phyloP scores from a whole-genome alignment of 768 basidiomycete genomes.

The Amanita fuliginea region DNA sequence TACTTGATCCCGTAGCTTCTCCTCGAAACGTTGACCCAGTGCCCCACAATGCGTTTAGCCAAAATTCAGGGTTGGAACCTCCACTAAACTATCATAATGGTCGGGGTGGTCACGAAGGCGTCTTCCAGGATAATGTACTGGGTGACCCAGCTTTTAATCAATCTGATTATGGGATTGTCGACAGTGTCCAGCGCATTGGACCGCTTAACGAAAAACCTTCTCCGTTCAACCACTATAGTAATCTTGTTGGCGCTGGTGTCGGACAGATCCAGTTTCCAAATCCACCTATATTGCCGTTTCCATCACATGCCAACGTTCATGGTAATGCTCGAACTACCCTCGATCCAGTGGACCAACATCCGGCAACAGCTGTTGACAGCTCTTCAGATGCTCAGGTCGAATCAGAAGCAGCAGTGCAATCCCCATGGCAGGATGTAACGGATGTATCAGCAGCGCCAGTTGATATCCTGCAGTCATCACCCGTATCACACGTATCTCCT shows the following conservation, averaged over 20 bases:
- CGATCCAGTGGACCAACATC: background rate
- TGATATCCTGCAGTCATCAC: constrained; percentile 28
- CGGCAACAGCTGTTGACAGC: background rate
- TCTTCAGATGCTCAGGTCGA: constrained; percentile 11
- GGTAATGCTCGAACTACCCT: background rate
- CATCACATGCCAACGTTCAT: background rate
- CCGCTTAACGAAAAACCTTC: background rate
- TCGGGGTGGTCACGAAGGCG: background rate
- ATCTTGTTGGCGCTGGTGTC: background rate
- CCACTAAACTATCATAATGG: constrained; percentile 1
- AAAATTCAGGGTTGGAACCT: background rate
- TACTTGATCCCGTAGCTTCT: constrained; percentile 8
- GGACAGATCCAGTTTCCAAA: background rate
- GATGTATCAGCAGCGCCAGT: constrained; percentile 23
- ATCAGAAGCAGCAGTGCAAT: constrained; percentile 12
- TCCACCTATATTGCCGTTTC: background rate
- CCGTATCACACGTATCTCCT: constrained; percentile 19
- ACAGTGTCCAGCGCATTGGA: constrained; percentile 1
- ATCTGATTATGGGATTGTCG: constrained; percentile 2
- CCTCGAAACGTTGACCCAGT: constrained; percentile 10
- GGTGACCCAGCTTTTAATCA: background rate
- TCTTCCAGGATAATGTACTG: constrained; percentile 2
- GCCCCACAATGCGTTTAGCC: background rate
- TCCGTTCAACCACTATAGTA: background rate
- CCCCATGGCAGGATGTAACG: constrained; percentile 24